These are phyloP conservation scores for Boletus smithii DNA, from an alignment of 1,284 basidiomycete genomes.

Conservation along the genomic window DNA sequence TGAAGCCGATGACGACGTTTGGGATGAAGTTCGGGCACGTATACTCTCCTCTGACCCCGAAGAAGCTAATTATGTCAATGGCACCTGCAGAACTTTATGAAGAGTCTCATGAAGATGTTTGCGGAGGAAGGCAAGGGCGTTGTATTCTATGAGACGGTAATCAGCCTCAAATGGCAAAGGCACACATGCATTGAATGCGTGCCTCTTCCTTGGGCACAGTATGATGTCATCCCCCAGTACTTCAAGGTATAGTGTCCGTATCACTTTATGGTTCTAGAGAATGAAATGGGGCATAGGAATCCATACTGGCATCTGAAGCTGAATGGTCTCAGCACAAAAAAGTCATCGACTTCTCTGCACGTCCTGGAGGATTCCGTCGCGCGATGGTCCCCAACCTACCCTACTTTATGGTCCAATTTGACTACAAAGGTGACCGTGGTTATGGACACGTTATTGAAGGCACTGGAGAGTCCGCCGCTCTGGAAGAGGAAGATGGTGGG, in stretches of 20 bases:
- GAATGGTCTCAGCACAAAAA: conserved; percentile 99
- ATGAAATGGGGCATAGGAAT: conserved; percentile 58
- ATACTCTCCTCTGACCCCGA: neutral
- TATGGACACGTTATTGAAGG: conserved; percentile 98
- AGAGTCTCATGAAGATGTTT: conserved; percentile 94
- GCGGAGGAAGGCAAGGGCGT: conserved; percentile 87
- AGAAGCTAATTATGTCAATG: neutral
- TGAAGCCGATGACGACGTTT: conserved; percentile 96
- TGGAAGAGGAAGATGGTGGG: conserved; percentile 61
- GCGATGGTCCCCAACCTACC: conserved; percentile 95
- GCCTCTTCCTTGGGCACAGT: conserved; percentile 82
- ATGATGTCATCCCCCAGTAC: conserved; percentile 85
- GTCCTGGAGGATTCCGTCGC: conserved; percentile 87
- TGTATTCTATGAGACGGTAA: conserved; percentile 91
- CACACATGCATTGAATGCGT: conserved; percentile 94
- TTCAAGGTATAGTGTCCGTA: conserved; percentile 64
- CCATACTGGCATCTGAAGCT: conserved; percentile 84
- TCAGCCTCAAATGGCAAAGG: conserved; percentile 80
- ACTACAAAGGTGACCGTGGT: conserved; percentile 94
- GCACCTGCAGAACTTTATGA: conserved; percentile 89
- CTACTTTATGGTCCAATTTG: conserved; percentile 98
- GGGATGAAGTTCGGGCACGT: conserved; percentile 90
- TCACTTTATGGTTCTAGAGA: conserved; percentile 1
- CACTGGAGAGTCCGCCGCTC: conserved; percentile 59
- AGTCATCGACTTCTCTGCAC: conserved; percentile 86